phyloP scores from a whole-genome alignment of 495 filamentous ascomycete species.

The Aspergillus campestris region DNA sequence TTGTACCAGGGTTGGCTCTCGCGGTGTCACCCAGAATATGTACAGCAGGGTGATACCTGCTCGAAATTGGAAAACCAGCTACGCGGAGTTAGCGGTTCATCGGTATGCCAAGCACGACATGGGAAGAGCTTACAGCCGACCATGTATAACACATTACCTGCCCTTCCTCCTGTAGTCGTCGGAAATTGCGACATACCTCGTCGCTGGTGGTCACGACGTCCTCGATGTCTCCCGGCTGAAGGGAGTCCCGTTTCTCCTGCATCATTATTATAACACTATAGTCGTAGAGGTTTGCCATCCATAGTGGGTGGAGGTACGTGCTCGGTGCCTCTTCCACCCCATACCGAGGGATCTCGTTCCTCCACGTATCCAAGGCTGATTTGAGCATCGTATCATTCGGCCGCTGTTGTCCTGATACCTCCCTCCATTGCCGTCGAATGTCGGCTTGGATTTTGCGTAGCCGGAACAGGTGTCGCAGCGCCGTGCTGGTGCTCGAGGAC shows the following conservation, averaged over 20 bases:
- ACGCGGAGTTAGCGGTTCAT: not conserved
- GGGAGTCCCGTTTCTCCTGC: constrained; percentile 20
- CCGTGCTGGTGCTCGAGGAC: constrained; percentile 14
- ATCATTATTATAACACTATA: constrained; percentile 26
- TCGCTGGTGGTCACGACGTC: constrained; percentile 21
- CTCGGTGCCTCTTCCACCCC: constrained; percentile 14
- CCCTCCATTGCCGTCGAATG: constrained; percentile 20
- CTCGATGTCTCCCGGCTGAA: constrained; percentile 19
- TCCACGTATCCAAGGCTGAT: constrained; percentile 20
- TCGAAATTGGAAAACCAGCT: constrained; percentile 29
- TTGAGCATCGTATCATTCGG: constrained; percentile 15
- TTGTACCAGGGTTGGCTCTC: constrained; percentile 1
- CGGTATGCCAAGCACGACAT: not conserved
- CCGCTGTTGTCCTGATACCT: constrained; percentile 5
- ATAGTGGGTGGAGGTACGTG: constrained; percentile 22
- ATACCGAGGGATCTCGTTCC: constrained; percentile 26
- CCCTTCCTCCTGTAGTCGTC: constrained; percentile 23
- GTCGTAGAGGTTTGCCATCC: constrained; percentile 27
- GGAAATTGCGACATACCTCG: constrained; percentile 22
- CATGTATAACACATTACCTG: constrained; percentile 30
- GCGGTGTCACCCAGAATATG: constrained; percentile 18
- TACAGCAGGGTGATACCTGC: constrained; percentile 26
- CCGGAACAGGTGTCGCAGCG: constrained; percentile 20
- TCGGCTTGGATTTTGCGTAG: constrained; percentile 26
- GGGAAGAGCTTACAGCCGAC: constrained; percentile 20